Evolutionary conservation across 2,329 filamentous ascomycete species (phyloP).

Genomic region (Verticillium dahliae): DNA sequence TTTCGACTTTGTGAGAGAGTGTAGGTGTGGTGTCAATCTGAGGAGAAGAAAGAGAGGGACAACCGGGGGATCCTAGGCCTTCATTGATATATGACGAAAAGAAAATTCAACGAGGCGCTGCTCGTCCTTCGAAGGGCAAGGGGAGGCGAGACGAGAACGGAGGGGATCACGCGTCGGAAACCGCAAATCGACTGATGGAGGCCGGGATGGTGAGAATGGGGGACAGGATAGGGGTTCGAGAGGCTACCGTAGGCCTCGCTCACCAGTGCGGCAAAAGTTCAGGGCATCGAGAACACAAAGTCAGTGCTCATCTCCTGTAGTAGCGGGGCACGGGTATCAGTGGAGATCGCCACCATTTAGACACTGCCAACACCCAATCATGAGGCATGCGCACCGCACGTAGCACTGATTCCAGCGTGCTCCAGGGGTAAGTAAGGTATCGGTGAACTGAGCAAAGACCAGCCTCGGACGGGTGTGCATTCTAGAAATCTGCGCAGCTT

Average conservation of each 20-base stretch:
- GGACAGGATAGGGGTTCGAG: background rate
- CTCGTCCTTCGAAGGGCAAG: background rate
- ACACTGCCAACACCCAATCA: background rate
- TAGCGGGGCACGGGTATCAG: constrained; percentile 10
- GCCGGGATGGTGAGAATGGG: constrained; percentile 1
- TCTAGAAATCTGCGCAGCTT: background rate
- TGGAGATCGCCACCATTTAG: constrained; percentile 2
- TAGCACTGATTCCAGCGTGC: background rate
- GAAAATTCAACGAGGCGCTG: background rate
- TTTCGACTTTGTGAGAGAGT: constrained; percentile 5
- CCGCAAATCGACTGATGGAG: constrained; percentile 11
- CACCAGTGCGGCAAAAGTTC: background rate
- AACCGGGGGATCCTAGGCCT: background rate
- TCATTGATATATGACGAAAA: background rate
- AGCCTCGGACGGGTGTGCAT: background rate
- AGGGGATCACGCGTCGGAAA: constrained; percentile 8
- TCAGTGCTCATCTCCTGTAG: constrained; percentile 1
- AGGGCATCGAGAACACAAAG: background rate
- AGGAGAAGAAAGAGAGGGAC: background rate
- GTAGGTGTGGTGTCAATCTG: background rate
- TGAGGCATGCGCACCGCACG: background rate
- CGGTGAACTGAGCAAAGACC: background rate
- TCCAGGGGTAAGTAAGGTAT: background rate
- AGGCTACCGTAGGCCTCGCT: background rate
- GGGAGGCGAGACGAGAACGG: background rate